Base-by-base conservation (phyloP, 129 eudicot genomes). In the Tagetes erecta region DNA sequence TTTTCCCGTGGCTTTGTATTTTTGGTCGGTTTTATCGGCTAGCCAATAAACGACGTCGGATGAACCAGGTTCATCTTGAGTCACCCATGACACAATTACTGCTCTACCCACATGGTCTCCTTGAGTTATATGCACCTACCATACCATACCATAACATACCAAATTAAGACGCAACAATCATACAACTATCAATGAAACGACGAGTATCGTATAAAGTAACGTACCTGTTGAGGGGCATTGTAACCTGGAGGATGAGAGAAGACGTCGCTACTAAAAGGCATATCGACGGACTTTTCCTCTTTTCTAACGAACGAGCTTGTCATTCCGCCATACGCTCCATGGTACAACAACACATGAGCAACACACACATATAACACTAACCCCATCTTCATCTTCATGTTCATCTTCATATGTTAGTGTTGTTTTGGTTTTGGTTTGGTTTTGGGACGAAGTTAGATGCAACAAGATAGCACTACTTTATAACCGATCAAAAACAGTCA, bases 141-240 rank as follows among this genome's bases (percentile, higher is more conserved):
- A 57, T 38, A 39, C 64, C 36, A 57, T 30, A 34, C 46, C 60
- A 69, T 13, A 39, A 27, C 64, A 50, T 6, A 44, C 47, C 8
- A 20, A 20, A 20, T 20, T 20, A 20, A 20, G 27, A 20, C 27
- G 27, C 27, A 70, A 27, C 33, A 9, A 70, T 62, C 69, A 8
- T 56, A 64, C 79, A 75, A 4, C 73, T 6, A 49, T 75, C 34
- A 65, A 27, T 37, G 27, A 20, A 20, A 20, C 27, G 27, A 20
- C 27, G 27, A 20, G 27, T 20, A 20, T 20, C 27, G 27, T 20
- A 20, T 20, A 20, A 20, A 20, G 27, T 20, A 20, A 20, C 27
- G 27, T 59, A 92, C 98, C 98, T 92, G 98, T 73, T 92, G 98
- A 80, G 98, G 98, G 55, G 96, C 96, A 81, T 92, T 92, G 70